phyloP scores from a whole-genome alignment of 1,284 basidiomycete genomes.

The Golubevia sp. region DNA sequence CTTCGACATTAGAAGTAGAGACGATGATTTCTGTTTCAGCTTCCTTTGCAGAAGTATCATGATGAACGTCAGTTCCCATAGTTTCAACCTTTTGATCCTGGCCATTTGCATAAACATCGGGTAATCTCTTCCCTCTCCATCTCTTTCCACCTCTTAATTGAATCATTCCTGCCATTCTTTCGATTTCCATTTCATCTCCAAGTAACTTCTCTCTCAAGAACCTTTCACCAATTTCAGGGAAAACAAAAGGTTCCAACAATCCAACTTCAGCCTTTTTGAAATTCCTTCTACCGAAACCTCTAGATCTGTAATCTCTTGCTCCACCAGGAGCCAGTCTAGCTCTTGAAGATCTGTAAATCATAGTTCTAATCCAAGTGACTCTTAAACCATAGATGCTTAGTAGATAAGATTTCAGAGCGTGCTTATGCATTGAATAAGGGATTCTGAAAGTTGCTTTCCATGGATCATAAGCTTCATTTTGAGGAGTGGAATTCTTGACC shows the following conservation, averaged over 20 bases:
- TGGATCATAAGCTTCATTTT: conserved; percentile 83
- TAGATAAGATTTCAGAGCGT: conserved; percentile 85
- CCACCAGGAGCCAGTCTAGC: conserved; percentile 66
- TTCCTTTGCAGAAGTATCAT: too few species aligned
- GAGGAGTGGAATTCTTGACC: conserved; percentile 79
- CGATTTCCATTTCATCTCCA: conserved; percentile 36
- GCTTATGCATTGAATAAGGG: conserved; percentile 81
- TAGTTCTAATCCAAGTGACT: conserved; percentile 91
- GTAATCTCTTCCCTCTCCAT: conserved; percentile 22
- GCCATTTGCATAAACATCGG: not conserved
- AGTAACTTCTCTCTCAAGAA: conserved; percentile 27
- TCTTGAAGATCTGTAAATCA: conserved; percentile 69
- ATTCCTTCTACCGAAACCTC: conserved; percentile 24
- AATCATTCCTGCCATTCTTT: conserved; percentile 31
- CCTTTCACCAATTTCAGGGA: conserved; percentile 41
- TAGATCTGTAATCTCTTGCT: not conserved
- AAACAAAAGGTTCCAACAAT: conserved; percentile 55
- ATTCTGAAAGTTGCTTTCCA: conserved; percentile 93
- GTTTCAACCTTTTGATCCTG: too few species aligned
- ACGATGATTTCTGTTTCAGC: too few species aligned
- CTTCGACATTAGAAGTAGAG: not conserved
- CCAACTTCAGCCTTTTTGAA: conserved; percentile 59
- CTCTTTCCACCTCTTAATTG: conserved; percentile 43
- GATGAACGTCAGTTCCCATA: too few species aligned
- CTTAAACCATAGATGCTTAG: conserved; percentile 74